Evolutionary conservation across 2,329 filamentous ascomycete species (phyloP), one percentile per base, ranked within the genome.

Genomic region (Celoporthe dispersa): DNA sequence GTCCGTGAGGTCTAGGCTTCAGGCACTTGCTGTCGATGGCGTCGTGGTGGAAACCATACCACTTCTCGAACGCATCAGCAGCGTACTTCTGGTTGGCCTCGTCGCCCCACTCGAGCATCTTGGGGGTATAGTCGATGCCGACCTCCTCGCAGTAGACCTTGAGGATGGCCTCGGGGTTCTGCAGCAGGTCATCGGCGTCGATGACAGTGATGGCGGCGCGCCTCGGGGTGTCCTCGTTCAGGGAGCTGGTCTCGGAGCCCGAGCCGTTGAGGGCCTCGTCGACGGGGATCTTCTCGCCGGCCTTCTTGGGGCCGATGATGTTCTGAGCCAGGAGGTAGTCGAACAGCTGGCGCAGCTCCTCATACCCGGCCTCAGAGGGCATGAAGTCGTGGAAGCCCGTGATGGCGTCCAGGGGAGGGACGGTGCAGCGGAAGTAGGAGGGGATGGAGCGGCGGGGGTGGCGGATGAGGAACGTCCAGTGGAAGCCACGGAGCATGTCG

Each of bases 31-130:
- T 97, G 74, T 92, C 85, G 75, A 98, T 93, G 19, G 94, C 96
- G 84, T 98, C 96, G 75, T 98, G 92, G 80, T 98, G 96, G 83
- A 97, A 98, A 14, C 96, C 96, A 75, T 90, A 92, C 96, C 96
- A 98, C 84, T 99, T 98, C 82, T 94, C 94, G 82, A 98, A 98
- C 25, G 90, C 90, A 73, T 89, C 86, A 74, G 87, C 85, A 3
- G 94, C 95, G 72, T 87, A 84, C 66, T 82, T 75, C 75, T 94
- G 90, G 75, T 91, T 90, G 73, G 92, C 91, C 66, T 91, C 89
- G 37, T 91, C 89, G 72, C 92, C 88, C 96, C 96, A 98, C 70
- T 87, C 85, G 72, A 99, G 85, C 94, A 98, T 97, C 19, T 88
- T 84, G 0, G 89, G 88, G 60, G 84, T 83, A 80, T 91, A 99